phyloP scores from a whole-genome alignment of 1,284 basidiomycete species.

The Farysia itapuensis region DNA sequence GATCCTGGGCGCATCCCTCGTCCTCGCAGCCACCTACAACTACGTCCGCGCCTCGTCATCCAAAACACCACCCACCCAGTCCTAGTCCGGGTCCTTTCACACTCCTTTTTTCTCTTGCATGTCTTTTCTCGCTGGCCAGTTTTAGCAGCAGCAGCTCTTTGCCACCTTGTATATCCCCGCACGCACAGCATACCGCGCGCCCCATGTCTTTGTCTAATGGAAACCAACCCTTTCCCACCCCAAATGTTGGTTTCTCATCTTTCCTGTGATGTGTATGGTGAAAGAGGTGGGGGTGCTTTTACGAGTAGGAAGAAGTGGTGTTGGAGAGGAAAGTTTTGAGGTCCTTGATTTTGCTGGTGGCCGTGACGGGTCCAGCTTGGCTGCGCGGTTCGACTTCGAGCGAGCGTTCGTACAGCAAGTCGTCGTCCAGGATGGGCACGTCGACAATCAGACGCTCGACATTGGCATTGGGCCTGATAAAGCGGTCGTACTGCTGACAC shows the following conservation, averaged over 20 bases:
- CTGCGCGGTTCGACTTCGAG: slow-evolving; percentile 38
- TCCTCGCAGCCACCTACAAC: slow-evolving; percentile 20
- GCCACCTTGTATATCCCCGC: too few relatives aligned
- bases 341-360: slow-evolving; percentile 35
- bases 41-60: slow-evolving; percentile 10
- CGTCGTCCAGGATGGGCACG: slow-evolving; percentile 49
- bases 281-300: too few relatives aligned
- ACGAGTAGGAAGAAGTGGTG: not conserved
- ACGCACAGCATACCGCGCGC: too few relatives aligned
- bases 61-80: too few relatives aligned
- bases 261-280: too few relatives aligned
- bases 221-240: too few relatives aligned
- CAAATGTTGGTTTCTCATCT: too few relatives aligned
- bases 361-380: not conserved
- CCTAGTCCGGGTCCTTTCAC: too few relatives aligned
- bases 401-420: slow-evolving; percentile 39
- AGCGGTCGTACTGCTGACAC: slow-evolving; percentile 46
- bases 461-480: slow-evolving; percentile 6
- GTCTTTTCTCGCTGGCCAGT: too few relatives aligned
- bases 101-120: too few relatives aligned
- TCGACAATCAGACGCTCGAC: slow-evolving; percentile 42
- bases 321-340: slow-evolving; percentile 25
- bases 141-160: too few relatives aligned
- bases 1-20: slow-evolving; percentile 11
- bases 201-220: too few relatives aligned